A percentile compares a stretch with the other conserved stretches of the same genome.
phyloP scores from a whole-genome alignment of 31 red algal genomes.

The Odonthalia washingtoniensis region DNA sequence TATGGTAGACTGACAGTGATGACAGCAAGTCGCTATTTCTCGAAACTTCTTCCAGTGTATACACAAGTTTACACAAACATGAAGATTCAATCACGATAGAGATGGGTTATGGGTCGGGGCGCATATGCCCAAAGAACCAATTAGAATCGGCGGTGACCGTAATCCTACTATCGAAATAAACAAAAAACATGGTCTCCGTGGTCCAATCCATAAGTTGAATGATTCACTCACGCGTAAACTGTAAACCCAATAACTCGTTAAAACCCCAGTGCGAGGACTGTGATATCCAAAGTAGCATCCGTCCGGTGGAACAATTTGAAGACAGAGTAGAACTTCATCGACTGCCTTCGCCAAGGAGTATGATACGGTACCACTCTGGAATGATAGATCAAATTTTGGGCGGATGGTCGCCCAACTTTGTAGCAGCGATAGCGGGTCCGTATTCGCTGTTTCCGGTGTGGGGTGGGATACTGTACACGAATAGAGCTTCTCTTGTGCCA shows the following conservation, averaged over 20 bases:
- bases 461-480: background rate
- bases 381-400: background rate
- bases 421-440: too few relatives aligned
- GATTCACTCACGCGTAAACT: background rate
- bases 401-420: background rate
- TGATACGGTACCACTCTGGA: background rate
- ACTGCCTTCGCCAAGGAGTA: background rate
- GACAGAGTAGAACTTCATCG: too few relatives aligned
- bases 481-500: slow-evolving; percentile 1
- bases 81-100: too few relatives aligned
- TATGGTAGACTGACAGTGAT: too few relatives aligned
- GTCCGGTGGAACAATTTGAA: too few relatives aligned
- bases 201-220: slow-evolving; percentile 20
- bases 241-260: slow-evolving; percentile 18
- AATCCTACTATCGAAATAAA: slow-evolving; percentile 40
- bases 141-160: background rate
- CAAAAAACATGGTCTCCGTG: too few relatives aligned
- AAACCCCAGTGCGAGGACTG: slow-evolving; percentile 2
- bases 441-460: background rate
- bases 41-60: slow-evolving; percentile 16
- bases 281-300: background rate
- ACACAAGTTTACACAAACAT: slow-evolving; percentile 42
- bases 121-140: slow-evolving; percentile 29
- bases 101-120: too few relatives aligned
- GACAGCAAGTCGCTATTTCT: too few relatives aligned